Conservation (phyloP, 78 protist species). For the Goniomonas avonlea region DNA sequence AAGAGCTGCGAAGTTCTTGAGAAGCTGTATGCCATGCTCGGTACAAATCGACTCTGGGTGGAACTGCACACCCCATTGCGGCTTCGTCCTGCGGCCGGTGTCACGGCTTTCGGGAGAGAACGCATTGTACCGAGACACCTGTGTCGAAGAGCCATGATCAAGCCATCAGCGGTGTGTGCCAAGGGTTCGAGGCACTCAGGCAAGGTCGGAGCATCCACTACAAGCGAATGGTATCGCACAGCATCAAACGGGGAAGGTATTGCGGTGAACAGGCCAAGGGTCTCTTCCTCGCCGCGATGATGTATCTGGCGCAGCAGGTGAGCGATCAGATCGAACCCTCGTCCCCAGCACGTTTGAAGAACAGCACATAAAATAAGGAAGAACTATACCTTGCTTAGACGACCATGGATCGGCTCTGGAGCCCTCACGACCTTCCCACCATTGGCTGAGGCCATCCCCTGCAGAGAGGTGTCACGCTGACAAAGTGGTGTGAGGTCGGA, state of each 20-base stretch:
- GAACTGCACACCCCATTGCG: conserved; percentile 64
- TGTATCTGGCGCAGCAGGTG: no score
- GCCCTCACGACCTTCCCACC: conserved; percentile 33
- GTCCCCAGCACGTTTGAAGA: no score
- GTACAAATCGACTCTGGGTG: conserved; percentile 73
- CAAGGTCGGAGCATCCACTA: no score
- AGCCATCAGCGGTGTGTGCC: background rate
- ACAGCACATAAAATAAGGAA: no score
- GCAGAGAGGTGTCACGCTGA: background rate
- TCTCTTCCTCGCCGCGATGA: background rate
- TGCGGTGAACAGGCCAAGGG: conserved; percentile 21
- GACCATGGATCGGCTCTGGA: conserved; percentile 40
- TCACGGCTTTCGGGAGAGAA: conserved; percentile 14
- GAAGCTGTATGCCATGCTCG: conserved; percentile 36
- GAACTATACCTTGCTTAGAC: conserved; percentile 31
- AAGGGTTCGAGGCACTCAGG: background rate
- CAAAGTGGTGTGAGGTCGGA: no score
- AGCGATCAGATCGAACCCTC: no score
- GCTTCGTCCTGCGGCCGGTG: background rate
- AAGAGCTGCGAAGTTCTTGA: conserved; percentile 32
- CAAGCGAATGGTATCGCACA: conserved; percentile 66
- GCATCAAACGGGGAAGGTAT: conserved; percentile 34
- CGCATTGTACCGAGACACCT: background rate
- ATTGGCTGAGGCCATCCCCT: conserved; percentile 28
- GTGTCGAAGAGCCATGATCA: background rate